Conservation (phyloP, 768 basidiomycete species). For the Naganishia antarctica region DNA sequence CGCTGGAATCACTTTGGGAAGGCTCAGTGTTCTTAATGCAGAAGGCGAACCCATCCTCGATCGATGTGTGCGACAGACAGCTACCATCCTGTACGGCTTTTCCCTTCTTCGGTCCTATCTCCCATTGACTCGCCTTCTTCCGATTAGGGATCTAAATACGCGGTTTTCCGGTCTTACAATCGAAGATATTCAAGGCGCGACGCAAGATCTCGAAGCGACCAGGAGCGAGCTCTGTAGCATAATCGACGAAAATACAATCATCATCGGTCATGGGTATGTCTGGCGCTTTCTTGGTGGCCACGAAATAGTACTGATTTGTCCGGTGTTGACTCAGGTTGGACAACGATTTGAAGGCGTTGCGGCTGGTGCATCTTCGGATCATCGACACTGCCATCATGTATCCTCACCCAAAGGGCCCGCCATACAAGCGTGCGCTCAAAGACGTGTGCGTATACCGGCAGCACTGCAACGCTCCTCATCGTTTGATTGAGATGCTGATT, state of each 20-base stretch:
- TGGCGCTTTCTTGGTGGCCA: too few relatives aligned
- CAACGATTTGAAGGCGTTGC: slow-evolving; percentile 85
- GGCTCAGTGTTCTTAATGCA: slow-evolving; percentile 82
- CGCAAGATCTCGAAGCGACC: slow-evolving; percentile 63
- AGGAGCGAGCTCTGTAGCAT: slow-evolving; percentile 64
- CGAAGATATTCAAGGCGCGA: slow-evolving; percentile 53
- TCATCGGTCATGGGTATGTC: slow-evolving; percentile 62
- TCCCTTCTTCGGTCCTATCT: background rate
- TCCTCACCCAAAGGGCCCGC: slow-evolving; percentile 72
- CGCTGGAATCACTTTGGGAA: slow-evolving; percentile 81
- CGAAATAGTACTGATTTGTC: background rate
- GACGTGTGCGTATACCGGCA: slow-evolving; percentile 60
- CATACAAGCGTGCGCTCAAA: slow-evolving; percentile 71
- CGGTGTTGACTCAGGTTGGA: slow-evolving; percentile 64
- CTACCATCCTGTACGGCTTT: slow-evolving; percentile 40
- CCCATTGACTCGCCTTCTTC: background rate
- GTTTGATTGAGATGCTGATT: background rate
- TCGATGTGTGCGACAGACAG: slow-evolving; percentile 48
- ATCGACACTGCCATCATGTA: slow-evolving; percentile 80
- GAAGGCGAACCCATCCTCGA: slow-evolving; percentile 72
- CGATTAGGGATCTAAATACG: slow-evolving; percentile 76
- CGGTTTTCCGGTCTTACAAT: slow-evolving; percentile 52
- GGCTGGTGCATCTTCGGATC: slow-evolving; percentile 75
- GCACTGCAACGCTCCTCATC: background rate
- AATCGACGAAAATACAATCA: slow-evolving; percentile 73